phyloP scores from a whole-genome alignment of 2,329 filamentous ascomycete genomes.

The Pleoardoris graminearum region DNA sequence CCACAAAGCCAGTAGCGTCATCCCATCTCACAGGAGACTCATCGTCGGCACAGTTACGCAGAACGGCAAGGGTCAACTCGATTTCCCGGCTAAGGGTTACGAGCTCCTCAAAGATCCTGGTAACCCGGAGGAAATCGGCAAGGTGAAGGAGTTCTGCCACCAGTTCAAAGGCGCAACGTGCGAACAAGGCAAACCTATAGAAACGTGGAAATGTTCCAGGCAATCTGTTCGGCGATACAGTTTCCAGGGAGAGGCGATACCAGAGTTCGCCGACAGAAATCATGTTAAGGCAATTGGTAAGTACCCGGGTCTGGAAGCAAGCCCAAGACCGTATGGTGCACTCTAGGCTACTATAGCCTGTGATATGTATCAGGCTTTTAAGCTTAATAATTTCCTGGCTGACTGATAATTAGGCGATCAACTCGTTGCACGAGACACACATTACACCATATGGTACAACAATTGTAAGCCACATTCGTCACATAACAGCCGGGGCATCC shows the following conservation, averaged over 20 bases:
- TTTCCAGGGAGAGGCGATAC: constrained; percentile 2
- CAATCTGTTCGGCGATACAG: neutral
- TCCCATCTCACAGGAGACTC: neutral
- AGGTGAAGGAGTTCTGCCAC: neutral
- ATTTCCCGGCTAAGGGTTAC: neutral
- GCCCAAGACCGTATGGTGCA: neutral
- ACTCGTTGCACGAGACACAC: neutral
- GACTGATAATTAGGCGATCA: neutral
- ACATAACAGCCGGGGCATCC: neutral
- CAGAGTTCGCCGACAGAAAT: neutral
- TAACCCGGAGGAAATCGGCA: neutral
- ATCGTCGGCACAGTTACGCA: neutral
- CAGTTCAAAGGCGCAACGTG: neutral
- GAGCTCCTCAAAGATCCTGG: neutral
- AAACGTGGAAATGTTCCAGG: neutral
- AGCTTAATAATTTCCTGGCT: neutral
- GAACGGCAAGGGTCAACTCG: neutral
- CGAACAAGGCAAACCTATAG: neutral
- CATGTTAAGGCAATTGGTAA: constrained; percentile 3
- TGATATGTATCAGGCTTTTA: constrained; percentile 1
- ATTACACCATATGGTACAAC: neutral
- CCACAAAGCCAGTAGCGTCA: neutral
- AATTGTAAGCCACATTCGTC: constrained; percentile 1
- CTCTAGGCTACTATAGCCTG: constrained; percentile 1
- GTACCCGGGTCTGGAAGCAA: neutral